Evolutionary conservation across 1,284 basidiomycete species (phyloP), one percentile per base, ranked within the genome.

Genomic region (Pterula multifida): DNA sequence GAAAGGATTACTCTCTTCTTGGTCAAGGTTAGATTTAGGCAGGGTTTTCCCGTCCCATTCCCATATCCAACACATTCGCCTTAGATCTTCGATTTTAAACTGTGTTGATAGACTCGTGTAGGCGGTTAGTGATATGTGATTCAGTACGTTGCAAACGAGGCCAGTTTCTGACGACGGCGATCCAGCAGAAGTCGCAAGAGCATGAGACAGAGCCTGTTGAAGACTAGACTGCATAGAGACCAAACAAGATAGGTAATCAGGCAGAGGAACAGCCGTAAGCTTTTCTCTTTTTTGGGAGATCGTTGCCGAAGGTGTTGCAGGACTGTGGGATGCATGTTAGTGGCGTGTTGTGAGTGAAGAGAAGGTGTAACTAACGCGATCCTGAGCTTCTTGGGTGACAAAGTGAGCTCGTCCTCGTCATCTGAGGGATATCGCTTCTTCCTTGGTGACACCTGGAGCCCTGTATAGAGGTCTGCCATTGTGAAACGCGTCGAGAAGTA

Each of bases 61-160:
- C 85, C 87, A 89, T n/a, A 90, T 54, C 87, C 87, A 90, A 63
- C 87, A 89, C 12, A 90, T 69, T 52, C 82, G 73, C 54, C 69
- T 75, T 42, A 90, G 68, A 58, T 87, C 86, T 49, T 81, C 75
- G 21, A 78, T 54, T 24, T 76, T 72, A 55, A 87, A 80, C 51
- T 75, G 75, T 3, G 77, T 71, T 0, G 75, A 68, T 39, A 88
- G 67, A 12, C 81, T 85, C 24, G 76, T 61, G 60, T 86, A 85
- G n/a, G 80, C 78, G 49, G 71, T 70, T 26, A 89, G 61, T 46
- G 84, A 81, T 49, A 83, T 60, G 58, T 88, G 78, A 58, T 85
- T 88, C 45, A 89, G 69, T n/a, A 89, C 84, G 61, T 83, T 86
- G 51, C 76, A 76, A 4, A 88, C 72, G 54, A 81, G 67, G 47